Evolutionary conservation across 139 green algal species (phyloP), one percentile per base, ranked within the genome.

Genomic region (Bryopsis sp.): DNA sequence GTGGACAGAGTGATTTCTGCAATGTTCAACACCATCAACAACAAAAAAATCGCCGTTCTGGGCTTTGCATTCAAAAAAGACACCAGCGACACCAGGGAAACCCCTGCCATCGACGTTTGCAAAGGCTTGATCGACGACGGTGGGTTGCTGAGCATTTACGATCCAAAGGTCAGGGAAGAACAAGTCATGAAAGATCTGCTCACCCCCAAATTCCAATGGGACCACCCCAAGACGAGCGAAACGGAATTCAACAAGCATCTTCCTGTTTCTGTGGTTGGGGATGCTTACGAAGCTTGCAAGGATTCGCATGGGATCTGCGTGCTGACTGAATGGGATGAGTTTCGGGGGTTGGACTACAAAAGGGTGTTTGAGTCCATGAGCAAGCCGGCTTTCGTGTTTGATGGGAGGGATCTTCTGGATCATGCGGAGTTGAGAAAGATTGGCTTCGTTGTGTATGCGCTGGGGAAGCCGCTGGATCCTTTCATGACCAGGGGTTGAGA

Each of bases 241-340:
- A 26, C 72, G 19, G 57, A 67, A 47, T 76, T 69, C 60, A 71
- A 80, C n/a, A 68, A 78, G 50, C 67, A 90, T 58, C 71, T 74
- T 35, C 83, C 84, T 46, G 75, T 82, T 11, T 11, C 11, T 26
- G 43, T 50, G 43, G 43, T 50, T 11, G 43, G 15, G 39, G 74
- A 86, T 39, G 48, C 82, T 1, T 79, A 82, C 15, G 81, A 93
- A n/a, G 89, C 89, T 1, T 79, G 74, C 22, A 71, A 86, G 35
- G 92, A 75, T 37, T 77, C 88, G 5, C 90, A 97, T 67, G 93
- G 77, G 38, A 80, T 99, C 22, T 87, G 78, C 68, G 74, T 99
- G 2, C 80, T 99, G 47, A 99, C 94, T 4, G 94, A 99, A 83
- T 99, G 94, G 94, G 95, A 99, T 68, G 80, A 94, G 74, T 99